Conservation (phyloP, 148 eudicot species). For the Rhododendron griersonianum region DNA sequence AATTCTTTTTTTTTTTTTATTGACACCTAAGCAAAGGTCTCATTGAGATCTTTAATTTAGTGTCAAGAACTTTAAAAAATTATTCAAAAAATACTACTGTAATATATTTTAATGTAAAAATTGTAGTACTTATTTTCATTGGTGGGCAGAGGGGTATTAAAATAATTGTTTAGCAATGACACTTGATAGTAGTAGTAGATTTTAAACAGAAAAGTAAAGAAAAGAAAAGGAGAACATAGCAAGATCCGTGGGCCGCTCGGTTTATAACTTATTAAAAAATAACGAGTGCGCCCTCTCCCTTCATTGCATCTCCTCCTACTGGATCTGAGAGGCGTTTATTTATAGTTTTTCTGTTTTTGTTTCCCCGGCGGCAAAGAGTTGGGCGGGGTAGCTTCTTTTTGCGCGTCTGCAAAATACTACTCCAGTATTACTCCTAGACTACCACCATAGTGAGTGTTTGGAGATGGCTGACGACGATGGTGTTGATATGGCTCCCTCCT, state of each 20-base stretch:
- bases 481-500: slow-evolving; percentile 34
- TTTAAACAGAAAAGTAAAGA: too few relatives aligned
- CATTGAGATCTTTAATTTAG: too few relatives aligned
- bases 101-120: too few relatives aligned
- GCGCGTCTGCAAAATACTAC: not conserved
- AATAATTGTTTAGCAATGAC: too few relatives aligned
- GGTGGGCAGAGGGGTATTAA: too few relatives aligned
- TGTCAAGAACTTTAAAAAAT: too few relatives aligned
- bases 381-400: not conserved
- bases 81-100: too few relatives aligned
- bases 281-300: not conserved
- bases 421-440: too few relatives aligned
- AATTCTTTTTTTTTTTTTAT: too few relatives aligned
- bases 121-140: too few relatives aligned
- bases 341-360: not conserved
- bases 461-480: slow-evolving; percentile 54
- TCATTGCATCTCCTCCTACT: not conserved
- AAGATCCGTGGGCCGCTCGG: not conserved
- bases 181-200: too few relatives aligned
- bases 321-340: not conserved
- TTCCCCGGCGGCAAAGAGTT: not conserved
- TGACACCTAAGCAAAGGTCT: too few relatives aligned
- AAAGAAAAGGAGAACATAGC: not conserved
- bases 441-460: not conserved
- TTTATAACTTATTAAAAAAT: not conserved